Conservation (phyloP, 176 grass and related monocot species). For the Typha latifolia region DNA sequence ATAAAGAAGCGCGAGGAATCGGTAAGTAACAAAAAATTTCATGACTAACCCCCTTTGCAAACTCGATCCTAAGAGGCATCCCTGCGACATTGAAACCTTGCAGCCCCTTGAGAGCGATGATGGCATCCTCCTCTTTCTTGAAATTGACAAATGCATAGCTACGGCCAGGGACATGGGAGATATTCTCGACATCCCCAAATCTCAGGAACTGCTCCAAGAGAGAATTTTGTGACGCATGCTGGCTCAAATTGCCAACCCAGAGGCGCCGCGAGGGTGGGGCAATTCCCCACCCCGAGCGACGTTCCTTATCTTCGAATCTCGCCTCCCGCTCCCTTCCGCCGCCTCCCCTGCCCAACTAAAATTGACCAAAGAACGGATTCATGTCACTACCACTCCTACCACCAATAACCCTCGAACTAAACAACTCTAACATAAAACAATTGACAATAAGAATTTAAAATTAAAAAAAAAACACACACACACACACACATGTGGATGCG, state of each 20-base stretch:
- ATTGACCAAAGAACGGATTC: background rate
- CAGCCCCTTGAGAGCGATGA: slow-evolving; percentile 44
- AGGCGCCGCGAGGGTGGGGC: slow-evolving; percentile 75
- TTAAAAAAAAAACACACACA: no score
- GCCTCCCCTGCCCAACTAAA: slow-evolving; percentile 21
- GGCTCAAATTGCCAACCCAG: slow-evolving; percentile 72
- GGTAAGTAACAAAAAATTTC: slow-evolving; percentile 24
- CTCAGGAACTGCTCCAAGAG: slow-evolving; percentile 55
- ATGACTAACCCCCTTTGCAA: slow-evolving; percentile 99
- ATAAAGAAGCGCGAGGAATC: slow-evolving; percentile 6
- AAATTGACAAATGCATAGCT: slow-evolving; percentile 79
- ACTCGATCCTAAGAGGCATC: slow-evolving; percentile 75
- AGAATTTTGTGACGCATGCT: slow-evolving; percentile 28
- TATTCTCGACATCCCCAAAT: slow-evolving; percentile 56
- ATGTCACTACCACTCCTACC: background rate
- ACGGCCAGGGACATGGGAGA: slow-evolving; percentile 45
- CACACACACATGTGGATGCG: no score
- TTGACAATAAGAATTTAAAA: no score
- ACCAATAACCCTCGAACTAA: no score
- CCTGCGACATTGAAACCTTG: slow-evolving; percentile 53
- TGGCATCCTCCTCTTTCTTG: slow-evolving; percentile 43
- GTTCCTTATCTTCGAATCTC: slow-evolving; percentile 21
- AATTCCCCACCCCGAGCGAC: slow-evolving; percentile 46
- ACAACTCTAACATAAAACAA: no score
- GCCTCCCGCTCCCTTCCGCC: slow-evolving; percentile 14